Evolutionary conservation across 768 basidiomycete genomes (phyloP).

Genomic region (Tulasnella sp.): DNA sequence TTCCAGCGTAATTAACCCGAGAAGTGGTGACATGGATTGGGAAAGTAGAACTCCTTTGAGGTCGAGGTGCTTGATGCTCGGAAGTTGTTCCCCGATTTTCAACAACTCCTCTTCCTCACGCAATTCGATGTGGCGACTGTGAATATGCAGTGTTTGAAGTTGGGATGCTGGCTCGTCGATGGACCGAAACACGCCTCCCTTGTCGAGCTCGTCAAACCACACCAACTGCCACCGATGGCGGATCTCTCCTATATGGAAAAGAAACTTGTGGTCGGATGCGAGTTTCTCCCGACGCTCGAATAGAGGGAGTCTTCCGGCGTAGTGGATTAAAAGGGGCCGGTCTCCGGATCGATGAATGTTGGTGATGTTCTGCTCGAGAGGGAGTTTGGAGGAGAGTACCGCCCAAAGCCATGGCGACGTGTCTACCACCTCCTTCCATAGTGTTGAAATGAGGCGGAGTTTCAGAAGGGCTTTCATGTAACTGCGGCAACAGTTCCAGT

Average conservation of each 20-base stretch:
- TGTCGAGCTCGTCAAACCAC: background rate
- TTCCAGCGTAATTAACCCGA: background rate
- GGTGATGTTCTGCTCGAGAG: background rate
- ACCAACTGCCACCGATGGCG: background rate
- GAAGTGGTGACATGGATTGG: background rate
- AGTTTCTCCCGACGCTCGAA: background rate
- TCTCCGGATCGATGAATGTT: background rate
- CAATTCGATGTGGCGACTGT: too few species aligned
- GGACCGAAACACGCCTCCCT: background rate
- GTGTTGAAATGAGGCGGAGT: background rate
- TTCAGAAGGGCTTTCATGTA: background rate
- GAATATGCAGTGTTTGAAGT: background rate
- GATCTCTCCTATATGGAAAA: background rate
- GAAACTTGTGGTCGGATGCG: background rate
- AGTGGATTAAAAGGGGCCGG: background rate
- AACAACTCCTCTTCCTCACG: too few species aligned
- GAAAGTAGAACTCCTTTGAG: background rate
- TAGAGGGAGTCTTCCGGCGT: background rate
- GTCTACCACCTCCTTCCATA: background rate
- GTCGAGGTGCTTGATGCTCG: background rate
- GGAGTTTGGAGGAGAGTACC: background rate
- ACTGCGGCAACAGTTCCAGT: background rate
- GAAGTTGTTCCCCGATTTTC: background rate
- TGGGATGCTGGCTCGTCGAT: background rate
- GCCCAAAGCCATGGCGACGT: background rate